phyloP scores from a whole-genome alignment of 257 asterid genomes.

The Apocynum venetum region DNA sequence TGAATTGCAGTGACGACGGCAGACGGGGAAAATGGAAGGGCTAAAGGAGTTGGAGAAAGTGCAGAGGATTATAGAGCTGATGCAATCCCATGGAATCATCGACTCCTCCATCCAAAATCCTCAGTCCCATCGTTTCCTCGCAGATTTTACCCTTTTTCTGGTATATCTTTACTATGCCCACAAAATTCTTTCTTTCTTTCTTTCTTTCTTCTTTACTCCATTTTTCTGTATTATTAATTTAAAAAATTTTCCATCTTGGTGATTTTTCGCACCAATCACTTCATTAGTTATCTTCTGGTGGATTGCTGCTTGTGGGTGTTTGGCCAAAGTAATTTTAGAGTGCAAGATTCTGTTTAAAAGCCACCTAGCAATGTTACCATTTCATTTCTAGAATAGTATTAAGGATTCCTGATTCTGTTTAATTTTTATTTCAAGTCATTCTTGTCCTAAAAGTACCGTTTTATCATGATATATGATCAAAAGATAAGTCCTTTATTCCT shows the following conservation, averaged over 20 bases:
- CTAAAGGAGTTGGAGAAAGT: slow-evolving; percentile 58
- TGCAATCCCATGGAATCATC: slow-evolving; percentile 48
- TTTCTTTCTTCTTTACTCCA: neutral
- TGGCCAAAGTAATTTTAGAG: neutral
- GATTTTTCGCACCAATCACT: neutral
- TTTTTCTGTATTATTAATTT: neutral
- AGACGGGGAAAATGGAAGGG: slow-evolving; percentile 56
- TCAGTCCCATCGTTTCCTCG: slow-evolving; percentile 61
- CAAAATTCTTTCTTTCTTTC: neutral
- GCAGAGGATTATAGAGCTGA: slow-evolving; percentile 44
- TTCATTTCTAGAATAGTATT: neutral
- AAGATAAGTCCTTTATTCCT: neutral
- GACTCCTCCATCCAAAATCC: slow-evolving; percentile 32
- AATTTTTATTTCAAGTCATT: too few species aligned
- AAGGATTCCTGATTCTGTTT: neutral
- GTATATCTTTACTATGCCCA: slow-evolving; percentile 23
- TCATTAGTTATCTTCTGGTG: neutral
- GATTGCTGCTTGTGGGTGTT: neutral
- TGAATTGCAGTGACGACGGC: neutral
- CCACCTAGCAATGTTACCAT: neutral
- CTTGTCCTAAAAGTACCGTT: too few species aligned
- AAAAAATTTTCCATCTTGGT: neutral
- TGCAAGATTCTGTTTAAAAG: neutral
- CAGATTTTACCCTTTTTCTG: slow-evolving; percentile 53
- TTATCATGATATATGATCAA: too few species aligned